phyloP scores from a whole-genome alignment of 179 eudicot genomes.

The Silene coronaria region DNA sequence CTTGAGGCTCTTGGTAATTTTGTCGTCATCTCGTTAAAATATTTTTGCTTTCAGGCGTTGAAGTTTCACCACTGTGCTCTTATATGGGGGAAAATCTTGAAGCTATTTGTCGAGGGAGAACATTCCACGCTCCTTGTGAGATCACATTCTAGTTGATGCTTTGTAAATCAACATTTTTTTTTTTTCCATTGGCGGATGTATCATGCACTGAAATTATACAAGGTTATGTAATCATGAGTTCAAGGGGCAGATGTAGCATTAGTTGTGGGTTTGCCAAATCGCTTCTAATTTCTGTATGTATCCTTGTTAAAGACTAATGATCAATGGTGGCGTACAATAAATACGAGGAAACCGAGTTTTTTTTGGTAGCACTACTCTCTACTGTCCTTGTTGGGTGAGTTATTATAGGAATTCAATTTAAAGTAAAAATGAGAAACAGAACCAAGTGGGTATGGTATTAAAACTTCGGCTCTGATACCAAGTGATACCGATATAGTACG shows the following conservation, averaged over 20 bases:
- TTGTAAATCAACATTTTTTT: slow-evolving; percentile 24
- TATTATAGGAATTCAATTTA: no score
- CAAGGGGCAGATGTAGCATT: background rate
- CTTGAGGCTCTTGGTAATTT: background rate
- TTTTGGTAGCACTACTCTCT: no score
- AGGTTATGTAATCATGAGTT: background rate
- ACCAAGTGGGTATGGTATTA: no score
- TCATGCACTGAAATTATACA: slow-evolving; percentile 4
- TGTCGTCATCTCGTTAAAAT: background rate
- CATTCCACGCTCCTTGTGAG: slow-evolving; percentile 97
- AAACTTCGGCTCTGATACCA: no score
- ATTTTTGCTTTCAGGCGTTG: slow-evolving; percentile 50
- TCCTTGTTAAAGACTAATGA: background rate
- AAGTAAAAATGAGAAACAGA: no score
- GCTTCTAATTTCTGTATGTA: background rate
- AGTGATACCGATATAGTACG: background rate
- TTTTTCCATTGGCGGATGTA: background rate
- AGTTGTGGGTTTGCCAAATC: background rate
- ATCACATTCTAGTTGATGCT: slow-evolving; percentile 47
- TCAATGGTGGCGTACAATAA: background rate
- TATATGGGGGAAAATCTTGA: slow-evolving; percentile 92
- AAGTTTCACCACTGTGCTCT: slow-evolving; percentile 93
- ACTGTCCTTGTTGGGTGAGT: no score
- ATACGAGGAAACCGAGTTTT: background rate
- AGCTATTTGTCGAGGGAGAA: slow-evolving; percentile 92